phyloP scores from a whole-genome alignment of 2,329 filamentous ascomycete species.

The Chaetoscypha palmicola region DNA sequence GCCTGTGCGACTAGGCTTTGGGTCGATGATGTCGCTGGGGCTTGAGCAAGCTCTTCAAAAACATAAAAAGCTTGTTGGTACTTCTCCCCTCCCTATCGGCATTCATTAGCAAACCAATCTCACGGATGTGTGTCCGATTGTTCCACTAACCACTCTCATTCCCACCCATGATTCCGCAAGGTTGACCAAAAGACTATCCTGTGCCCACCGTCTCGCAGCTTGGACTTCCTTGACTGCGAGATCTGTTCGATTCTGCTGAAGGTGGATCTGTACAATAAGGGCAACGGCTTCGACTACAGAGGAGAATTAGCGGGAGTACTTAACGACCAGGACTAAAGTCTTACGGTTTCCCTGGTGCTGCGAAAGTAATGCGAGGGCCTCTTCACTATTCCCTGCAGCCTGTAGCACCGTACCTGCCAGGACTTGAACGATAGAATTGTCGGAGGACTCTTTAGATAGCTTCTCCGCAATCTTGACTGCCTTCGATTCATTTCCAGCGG shows the following conservation, averaged over 20 bases:
- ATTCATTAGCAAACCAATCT: background rate
- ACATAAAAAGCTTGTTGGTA: slow-evolving; percentile 98
- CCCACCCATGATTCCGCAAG: slow-evolving; percentile 94
- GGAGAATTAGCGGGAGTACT: slow-evolving; percentile 13
- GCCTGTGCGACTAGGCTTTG: slow-evolving; percentile 79
- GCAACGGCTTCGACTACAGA: slow-evolving; percentile 65
- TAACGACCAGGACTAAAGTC: slow-evolving; percentile 25
- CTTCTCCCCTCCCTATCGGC: slow-evolving; percentile 72
- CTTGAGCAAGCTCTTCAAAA: slow-evolving; percentile 89
- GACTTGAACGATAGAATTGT: slow-evolving; percentile 77
- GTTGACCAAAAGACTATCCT: slow-evolving; percentile 90
- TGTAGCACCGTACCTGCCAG: slow-evolving; percentile 77
- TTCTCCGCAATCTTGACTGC: slow-evolving; percentile 59
- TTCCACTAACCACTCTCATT: slow-evolving; percentile 62
- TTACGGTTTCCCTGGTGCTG: slow-evolving; percentile 82
- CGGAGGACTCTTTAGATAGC: slow-evolving; percentile 57
- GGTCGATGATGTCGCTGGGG: slow-evolving; percentile 70
- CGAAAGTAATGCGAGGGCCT: slow-evolving; percentile 70
- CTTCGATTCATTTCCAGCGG: slow-evolving; percentile 50
- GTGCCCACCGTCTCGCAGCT: slow-evolving; percentile 84
- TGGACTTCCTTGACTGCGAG: slow-evolving; percentile 84
- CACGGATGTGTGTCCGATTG: background rate
- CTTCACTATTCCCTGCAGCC: slow-evolving; percentile 72
- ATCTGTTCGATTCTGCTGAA: slow-evolving; percentile 85
- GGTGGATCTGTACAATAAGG: slow-evolving; percentile 84